Conservation (phyloP, 352 stramenopile genomes). For the Phytophthora hibernalis region DNA sequence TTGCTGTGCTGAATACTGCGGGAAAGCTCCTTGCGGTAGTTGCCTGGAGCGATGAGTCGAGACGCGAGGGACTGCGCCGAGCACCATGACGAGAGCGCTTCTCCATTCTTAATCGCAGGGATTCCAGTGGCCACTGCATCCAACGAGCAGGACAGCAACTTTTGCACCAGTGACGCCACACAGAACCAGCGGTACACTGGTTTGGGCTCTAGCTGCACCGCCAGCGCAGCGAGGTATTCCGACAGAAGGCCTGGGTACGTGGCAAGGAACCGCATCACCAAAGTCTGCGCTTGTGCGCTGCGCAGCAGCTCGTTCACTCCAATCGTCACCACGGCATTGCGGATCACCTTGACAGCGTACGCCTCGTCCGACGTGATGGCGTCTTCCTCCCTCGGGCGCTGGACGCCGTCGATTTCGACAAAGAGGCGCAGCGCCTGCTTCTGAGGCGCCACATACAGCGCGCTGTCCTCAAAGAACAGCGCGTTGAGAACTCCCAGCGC, state of each 20-base stretch:
- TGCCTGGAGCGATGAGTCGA: conserved; percentile 72
- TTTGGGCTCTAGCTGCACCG: conserved; percentile 77
- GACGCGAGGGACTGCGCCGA: conserved; percentile 59
- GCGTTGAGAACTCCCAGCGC: conserved; percentile 51
- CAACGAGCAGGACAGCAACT: conserved; percentile 63
- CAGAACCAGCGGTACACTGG: conserved; percentile 83
- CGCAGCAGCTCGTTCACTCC: conserved; percentile 70
- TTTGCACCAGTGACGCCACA: conserved; percentile 73
- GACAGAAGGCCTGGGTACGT: conserved; percentile 69
- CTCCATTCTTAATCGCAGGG: conserved; percentile 15
- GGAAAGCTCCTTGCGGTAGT: conserved; percentile 81
- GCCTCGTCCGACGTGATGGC: conserved; percentile 46
- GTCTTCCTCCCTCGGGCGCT: conserved; percentile 27
- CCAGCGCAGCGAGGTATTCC: conserved; percentile 65
- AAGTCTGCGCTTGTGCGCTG: conserved; percentile 52
- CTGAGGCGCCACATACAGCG: conserved; percentile 60
- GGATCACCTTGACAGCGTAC: conserved; percentile 70
- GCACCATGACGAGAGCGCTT: conserved; percentile 43
- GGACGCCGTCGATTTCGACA: conserved; percentile 44
- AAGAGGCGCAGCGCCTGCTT: conserved; percentile 51
- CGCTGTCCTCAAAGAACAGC: conserved; percentile 67
- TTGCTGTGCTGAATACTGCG: conserved; percentile 81
- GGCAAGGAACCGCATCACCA: conserved; percentile 64
- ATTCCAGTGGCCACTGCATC: conserved; percentile 43
- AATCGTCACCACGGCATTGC: conserved; percentile 66